These are phyloP conservation scores for Corymbia citriodora DNA, from an alignment of 441 rosid species.

Conservation along the genomic window DNA sequence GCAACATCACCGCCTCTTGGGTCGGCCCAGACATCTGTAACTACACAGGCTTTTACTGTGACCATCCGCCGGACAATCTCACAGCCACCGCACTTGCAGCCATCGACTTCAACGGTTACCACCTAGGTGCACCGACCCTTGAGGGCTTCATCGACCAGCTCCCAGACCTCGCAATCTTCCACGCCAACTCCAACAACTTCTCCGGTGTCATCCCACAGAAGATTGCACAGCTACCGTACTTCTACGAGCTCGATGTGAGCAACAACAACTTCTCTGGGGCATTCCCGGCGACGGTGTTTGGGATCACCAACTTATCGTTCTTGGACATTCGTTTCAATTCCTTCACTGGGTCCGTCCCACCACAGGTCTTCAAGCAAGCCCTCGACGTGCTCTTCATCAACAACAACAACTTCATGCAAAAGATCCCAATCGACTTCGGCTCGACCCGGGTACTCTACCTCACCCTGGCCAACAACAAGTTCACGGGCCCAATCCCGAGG, in stretches of 20 bases:
- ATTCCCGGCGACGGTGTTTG: constrained; percentile 25
- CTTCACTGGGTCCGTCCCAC: constrained; percentile 39
- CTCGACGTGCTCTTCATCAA: constrained; percentile 36
- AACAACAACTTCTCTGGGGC: constrained; percentile 37
- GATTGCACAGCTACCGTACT: constrained; percentile 9
- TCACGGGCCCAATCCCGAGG: constrained; percentile 40
- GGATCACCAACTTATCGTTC: constrained; percentile 14
- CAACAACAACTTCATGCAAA: constrained; percentile 30
- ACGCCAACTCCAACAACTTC: constrained; percentile 44
- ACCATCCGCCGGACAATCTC: constrained; percentile 34
- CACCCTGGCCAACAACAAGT: constrained; percentile 42
- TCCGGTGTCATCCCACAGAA: constrained; percentile 22
- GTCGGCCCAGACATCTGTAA: constrained; percentile 37
- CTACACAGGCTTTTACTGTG: constrained; percentile 49
- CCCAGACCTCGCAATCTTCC: constrained; percentile 42
- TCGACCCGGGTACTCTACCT: constrained; percentile 28
- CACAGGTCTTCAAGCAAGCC: constrained; percentile 14
- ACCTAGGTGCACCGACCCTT: constrained; percentile 22
- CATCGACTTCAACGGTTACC: constrained; percentile 39
- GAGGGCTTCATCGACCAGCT: constrained; percentile 38
- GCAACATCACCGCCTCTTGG: constrained; percentile 31
- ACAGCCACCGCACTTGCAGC: constrained; percentile 33
- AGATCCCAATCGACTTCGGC: constrained; percentile 31
- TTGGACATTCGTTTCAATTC: constrained; percentile 39
- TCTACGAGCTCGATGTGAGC: constrained; percentile 50